Evolutionary conservation across 1,284 basidiomycete species (phyloP), one percentile per base, ranked within the genome.

Genomic region (Somion occarium): DNA sequence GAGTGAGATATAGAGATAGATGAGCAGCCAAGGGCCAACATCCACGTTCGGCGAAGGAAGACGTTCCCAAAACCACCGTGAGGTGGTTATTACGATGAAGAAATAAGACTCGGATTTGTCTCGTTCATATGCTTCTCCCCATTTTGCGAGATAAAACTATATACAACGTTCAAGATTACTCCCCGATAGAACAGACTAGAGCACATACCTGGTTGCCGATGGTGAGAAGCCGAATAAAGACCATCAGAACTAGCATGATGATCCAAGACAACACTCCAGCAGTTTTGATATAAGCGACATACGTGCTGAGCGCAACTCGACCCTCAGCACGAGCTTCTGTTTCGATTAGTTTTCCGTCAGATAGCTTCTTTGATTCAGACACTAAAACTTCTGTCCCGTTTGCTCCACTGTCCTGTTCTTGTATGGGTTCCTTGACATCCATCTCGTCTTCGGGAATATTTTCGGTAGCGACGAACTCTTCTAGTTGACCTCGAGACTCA

Each of bases 271-370:
- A 51, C 22, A 79, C 61, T 9, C 85, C 84, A 3, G 83, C 80
- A 11, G 84, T 82, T 43, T 73, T 73, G 50, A 86, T 73, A 61
- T 85, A 86, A 1, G 76, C 81, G 52, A 73, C 52, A 59, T 83
- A 88, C 3, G 83, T 85, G 44, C 66, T 67, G 48, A 75, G 53
- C 0, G 81, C 76, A 2, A 88, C 82, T 20, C 79, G 71, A 3
- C 85, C 85, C 67, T 86, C 82, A 15, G 82, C 82, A 15, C 82
- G 74, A 27, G 75, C 71, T 63, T 88, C 85, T 7, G 70, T 78
- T 49, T 85, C 81, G 26, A 86, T 69, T 13, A 87, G 67, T 59
- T 82, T 85, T 2, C 82, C 83, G 4, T 59, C 56, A 55, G 46
- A 54, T 54, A 54, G 37, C 56, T 56, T 41, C 43, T 30, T 30